A percentile compares a stretch with the other conserved stretches of the same genome.
phyloP scores from a whole-genome alignment of 805 yeast species.

The Wickerhamomyces mucosus region DNA sequence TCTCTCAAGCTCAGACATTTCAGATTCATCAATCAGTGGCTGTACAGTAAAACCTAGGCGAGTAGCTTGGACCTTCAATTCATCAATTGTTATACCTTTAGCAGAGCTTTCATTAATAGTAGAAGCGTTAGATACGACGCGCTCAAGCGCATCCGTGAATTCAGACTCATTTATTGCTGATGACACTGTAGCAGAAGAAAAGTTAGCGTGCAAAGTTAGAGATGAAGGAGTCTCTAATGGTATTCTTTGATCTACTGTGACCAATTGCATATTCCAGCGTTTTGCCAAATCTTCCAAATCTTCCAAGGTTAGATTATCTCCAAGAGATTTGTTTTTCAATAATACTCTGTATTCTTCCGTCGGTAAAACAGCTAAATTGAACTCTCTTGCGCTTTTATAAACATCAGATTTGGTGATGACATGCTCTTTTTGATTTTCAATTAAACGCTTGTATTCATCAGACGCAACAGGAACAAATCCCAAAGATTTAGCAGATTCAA shows the following conservation, averaged over 20 bases:
- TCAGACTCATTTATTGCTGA: conserved; percentile 20
- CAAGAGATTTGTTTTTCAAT: conserved; percentile 20
- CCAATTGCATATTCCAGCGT: conserved; percentile 25
- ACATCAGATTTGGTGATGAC: conserved; percentile 24
- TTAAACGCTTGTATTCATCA: conserved; percentile 24
- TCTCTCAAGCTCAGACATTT: no score
- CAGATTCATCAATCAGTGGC: conserved; percentile 3
- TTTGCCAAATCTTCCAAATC: conserved; percentile 26
- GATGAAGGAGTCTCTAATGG: neutral
- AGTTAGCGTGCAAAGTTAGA: conserved; percentile 9
- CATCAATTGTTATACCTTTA: conserved; percentile 9
- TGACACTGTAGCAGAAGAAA: conserved; percentile 17
- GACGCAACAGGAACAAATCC: conserved; percentile 25
- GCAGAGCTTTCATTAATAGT: conserved; percentile 10
- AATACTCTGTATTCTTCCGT: conserved; percentile 32
- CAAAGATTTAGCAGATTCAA: conserved; percentile 24
- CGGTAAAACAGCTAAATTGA: conserved; percentile 35
- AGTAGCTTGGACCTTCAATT: conserved; percentile 12
- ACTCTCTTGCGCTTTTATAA: conserved; percentile 28
- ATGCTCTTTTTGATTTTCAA: conserved; percentile 22
- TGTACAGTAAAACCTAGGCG: conserved; percentile 11
- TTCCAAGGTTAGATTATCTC: conserved; percentile 20
- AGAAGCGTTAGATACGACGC: conserved; percentile 17
- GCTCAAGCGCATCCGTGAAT: conserved; percentile 22
- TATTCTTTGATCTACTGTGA: conserved; percentile 16